Evolutionary conservation across 2,329 filamentous ascomycete species (phyloP), one percentile per base, ranked within the genome.

Genomic region (Cercospora sojina): DNA sequence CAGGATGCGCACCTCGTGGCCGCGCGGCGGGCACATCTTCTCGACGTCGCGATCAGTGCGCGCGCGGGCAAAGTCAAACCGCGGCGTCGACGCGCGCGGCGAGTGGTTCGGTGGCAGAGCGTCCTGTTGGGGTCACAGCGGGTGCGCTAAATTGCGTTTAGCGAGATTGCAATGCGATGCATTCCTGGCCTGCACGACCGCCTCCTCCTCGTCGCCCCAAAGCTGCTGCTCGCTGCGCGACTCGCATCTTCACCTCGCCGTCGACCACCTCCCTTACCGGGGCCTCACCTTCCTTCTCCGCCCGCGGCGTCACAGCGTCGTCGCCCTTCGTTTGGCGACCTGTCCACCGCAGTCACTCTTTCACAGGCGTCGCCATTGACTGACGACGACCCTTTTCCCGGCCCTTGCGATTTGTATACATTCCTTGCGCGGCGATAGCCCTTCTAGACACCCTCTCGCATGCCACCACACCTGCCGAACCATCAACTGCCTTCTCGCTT

Each of bases 311-410:
- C 51, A 38, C 59, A 62, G 59, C 18, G 31, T 49, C 59, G 59
- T 55, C 59, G 59, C 47, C 59, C 13, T 55, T 62, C 59, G 43
- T 62, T 62, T 41, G 59, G 27, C 59, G 59, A 31, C 59, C 59
- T 62, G 59, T 62, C 8, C 59, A 23, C 41, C n/a, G 59, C 59
- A 61, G 43, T 62, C 59, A 62, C 47, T 62, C 59, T n/a, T 62
- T 62, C 59, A 25, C 57, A n/a, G 51, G 51, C 47, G 59, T 62
- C 31, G 59, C 31, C 59, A 62, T 62, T 62, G 59, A 62, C 32
- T 62, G 59, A 25, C 47, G 59, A 59, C 57, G 57, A 59, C 57
- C 25, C 59, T 53, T 47, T 61, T 51, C 41, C 25, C 59, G 25
- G 12, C 59, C 38, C 27, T 61, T 47, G 38, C 58, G 20, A 47